A percentile compares a stretch with the other conserved stretches of the same genome.
Evolutionary conservation across 148 eudicot genomes (phyloP).

Genomic region (Amaranthus palmeri): DNA sequence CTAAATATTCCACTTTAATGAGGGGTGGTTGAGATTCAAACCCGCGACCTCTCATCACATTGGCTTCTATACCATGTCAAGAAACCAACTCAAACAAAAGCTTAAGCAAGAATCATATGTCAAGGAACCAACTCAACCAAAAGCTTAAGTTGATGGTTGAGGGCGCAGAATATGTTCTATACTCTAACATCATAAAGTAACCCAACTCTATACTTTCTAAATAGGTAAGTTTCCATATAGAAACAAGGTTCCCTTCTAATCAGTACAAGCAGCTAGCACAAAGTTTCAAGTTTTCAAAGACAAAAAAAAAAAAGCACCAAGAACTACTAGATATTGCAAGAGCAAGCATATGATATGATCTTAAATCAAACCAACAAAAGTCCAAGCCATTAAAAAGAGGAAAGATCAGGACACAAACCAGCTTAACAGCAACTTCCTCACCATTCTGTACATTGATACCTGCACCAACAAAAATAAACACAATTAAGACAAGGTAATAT

Average conservation of each 20-base stretch:
- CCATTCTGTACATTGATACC: constrained; percentile 80
- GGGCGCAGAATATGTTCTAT: too few species aligned
- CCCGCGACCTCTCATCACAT: too few species aligned
- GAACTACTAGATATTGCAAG: background rate
- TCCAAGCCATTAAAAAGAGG: background rate
- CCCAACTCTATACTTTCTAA: background rate
- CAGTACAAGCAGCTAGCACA: too few species aligned
- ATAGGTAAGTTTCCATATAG: background rate
- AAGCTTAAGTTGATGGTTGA: too few species aligned
- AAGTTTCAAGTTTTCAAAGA: too few species aligned
- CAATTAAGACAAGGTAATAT: constrained; percentile 1
- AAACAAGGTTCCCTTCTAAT: background rate
- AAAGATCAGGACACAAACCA: constrained; percentile 49
- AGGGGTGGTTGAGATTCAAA: too few species aligned
- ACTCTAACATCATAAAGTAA: background rate
- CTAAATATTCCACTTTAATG: too few species aligned
- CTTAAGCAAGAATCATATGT: too few species aligned
- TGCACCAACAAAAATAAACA: constrained; percentile 21
- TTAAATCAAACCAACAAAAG: background rate
- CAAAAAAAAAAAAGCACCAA: background rate
- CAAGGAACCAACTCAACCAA: too few species aligned
- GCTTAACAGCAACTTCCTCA: constrained; percentile 87
- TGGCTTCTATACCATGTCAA: too few species aligned
- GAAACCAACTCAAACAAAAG: too few species aligned
- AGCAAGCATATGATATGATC: too few species aligned